phyloP scores from a whole-genome alignment of 176 grass and related monocot genomes.

The Triticum monococcum region DNA sequence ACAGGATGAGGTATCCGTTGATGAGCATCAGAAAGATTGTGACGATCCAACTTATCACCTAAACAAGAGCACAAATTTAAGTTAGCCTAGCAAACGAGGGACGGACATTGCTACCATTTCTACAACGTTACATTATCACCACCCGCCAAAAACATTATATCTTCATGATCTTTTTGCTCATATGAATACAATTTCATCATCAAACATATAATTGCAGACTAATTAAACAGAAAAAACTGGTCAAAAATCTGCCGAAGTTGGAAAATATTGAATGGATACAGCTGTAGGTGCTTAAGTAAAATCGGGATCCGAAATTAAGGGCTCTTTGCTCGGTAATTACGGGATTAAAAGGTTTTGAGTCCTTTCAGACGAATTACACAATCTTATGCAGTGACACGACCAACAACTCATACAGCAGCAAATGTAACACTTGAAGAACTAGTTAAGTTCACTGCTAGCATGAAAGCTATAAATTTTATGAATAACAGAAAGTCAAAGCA shows the following conservation, averaged over 20 bases:
- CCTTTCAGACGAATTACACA: background rate
- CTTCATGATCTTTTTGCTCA: background rate
- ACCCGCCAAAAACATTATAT: background rate
- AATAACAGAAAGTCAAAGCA: constrained; percentile 13
- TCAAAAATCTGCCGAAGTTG: background rate
- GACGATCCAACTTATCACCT: constrained; percentile 91
- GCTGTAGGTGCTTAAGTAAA: background rate
- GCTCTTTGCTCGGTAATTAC: background rate
- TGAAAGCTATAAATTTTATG: background rate
- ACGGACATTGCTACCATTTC: background rate
- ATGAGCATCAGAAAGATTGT: constrained; percentile 82
- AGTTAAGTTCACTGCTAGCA: background rate
- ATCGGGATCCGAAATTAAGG: background rate
- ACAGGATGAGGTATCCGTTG: constrained; percentile 88
- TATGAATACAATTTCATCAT: background rate
- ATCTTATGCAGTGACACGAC: background rate
- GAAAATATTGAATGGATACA: background rate
- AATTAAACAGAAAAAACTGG: background rate
- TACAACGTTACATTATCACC: background rate
- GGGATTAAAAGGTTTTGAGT: background rate
- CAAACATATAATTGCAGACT: background rate
- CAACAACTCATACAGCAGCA: background rate
- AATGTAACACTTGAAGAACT: background rate
- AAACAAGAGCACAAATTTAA: constrained; percentile 18
- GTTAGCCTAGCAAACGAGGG: background rate